Evolutionary conservation across 176 grass and related monocot genomes (phyloP), one percentile per base, ranked within the genome.

Genomic region (Musa itinerans): DNA sequence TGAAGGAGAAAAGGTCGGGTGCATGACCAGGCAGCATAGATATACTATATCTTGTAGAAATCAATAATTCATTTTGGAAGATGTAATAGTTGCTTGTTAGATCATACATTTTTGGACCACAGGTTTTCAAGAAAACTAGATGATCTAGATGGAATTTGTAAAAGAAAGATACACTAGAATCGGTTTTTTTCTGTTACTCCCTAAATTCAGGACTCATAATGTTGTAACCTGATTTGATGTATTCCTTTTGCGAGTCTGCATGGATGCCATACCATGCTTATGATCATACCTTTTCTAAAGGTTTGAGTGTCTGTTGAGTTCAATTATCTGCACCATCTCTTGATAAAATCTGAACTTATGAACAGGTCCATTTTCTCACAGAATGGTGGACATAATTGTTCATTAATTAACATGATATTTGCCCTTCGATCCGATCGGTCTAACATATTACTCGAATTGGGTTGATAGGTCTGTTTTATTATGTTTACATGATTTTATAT

Each of bases 1-100:
- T 79, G 74, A 82, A 80, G 63, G 49, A 85, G 72, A 50, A 85
- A 85, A 82, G 81, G 83, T 82, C 90, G 78, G 88, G 88, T 79
- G 83, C 81, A 86, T 78, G 78, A 82, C 76, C 84, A 81, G 82
- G 63, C 74, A 90, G 78, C 66, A 86, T 80, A 79, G 23, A 17
- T 25, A 66, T 66, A 19, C 3, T 66, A 27, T 71, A 71, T 71
- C 1, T 3, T 22, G 69, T 71, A 52, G 49, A 71, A 71, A n/a
- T 23, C 12, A 71, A 71, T 23, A 12, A n/a, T 71, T 71, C 49
- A 71, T 52, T 20, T 52, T 71, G 15, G 17, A 50, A 58, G 9
- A 52, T 68, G 26, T 68, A 68, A 43, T 16, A 68, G 16, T 34
- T 68, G 15, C 10, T 67, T 34, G 25, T 43, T 68, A 19, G 65